These are phyloP conservation scores for Arabidopsis arenosa DNA, from an alignment of 345 rosid genomes.

Conservation along the genomic window DNA sequence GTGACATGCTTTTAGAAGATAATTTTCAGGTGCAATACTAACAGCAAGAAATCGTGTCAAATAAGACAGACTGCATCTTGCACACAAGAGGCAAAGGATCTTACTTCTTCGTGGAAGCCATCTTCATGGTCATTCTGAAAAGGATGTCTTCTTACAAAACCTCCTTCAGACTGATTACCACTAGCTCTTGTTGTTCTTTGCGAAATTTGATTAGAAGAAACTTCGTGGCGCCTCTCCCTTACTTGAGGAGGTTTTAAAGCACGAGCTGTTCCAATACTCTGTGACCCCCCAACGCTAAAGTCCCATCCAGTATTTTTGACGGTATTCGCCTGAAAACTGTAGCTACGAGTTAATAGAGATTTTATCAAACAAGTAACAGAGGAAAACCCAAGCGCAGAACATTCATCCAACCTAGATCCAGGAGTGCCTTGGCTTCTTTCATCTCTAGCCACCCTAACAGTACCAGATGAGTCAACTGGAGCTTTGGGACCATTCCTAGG, in stretches of 20 bases:
- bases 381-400: conserved; percentile 17
- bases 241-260: conserved; percentile 78
- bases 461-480: conserved; percentile 64
- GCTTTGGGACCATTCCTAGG: conserved; percentile 55
- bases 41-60: conserved; percentile 26
- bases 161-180: conserved; percentile 54
- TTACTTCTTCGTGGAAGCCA: conserved; percentile 65
- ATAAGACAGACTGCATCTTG: conserved; percentile 14
- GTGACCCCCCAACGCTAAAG: conserved; percentile 81
- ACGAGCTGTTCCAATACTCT: conserved; percentile 69
- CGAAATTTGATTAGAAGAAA: conserved; percentile 57
- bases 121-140: conserved; percentile 46
- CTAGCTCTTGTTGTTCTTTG: conserved; percentile 59
- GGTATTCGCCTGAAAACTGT: conserved; percentile 67
- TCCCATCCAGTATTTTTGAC: conserved; percentile 88
- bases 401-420: conserved; percentile 67
- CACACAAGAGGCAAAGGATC: conserved; percentile 40
- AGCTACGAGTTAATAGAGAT: conserved; percentile 41
- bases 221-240: conserved; percentile 75
- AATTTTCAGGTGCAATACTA: not conserved
- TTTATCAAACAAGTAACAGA: conserved; percentile 28
- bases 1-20: not conserved
- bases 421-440: conserved; percentile 63
- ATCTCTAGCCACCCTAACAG: conserved; percentile 76
- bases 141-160: conserved; percentile 51